These are phyloP conservation scores for Brachypodium distachyon DNA, from an alignment of 202 grass and related monocot species.

Conservation along the genomic window DNA sequence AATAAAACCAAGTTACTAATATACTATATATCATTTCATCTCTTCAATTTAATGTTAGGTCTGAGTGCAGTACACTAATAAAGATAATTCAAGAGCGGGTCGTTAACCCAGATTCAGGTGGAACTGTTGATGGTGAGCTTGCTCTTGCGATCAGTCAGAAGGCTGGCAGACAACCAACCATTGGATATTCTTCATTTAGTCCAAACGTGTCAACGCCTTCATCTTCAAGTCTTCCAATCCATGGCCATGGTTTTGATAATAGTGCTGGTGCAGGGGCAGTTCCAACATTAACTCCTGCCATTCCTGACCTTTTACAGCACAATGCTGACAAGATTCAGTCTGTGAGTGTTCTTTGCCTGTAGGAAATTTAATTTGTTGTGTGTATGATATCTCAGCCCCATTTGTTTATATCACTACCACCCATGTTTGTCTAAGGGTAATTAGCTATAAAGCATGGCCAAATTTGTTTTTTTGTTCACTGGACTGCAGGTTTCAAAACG, in stretches of 20 bases:
- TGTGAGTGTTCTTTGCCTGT: conserved; percentile 27
- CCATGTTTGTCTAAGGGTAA: neutral
- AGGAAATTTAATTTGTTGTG: neutral
- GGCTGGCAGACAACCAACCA: neutral
- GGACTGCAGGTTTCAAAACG: conserved; percentile 47
- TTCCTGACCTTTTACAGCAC: conserved; percentile 16
- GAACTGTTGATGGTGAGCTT: conserved; percentile 5
- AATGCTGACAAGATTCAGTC: conserved; percentile 18
- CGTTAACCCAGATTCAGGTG: conserved; percentile 27
- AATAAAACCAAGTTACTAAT: neutral
- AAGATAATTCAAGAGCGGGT: conserved; percentile 71
- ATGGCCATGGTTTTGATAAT: conserved; percentile 22
- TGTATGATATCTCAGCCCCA: neutral
- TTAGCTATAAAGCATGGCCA: neutral
- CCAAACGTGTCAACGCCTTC: conserved; percentile 34
- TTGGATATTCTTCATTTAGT: conserved; percentile 37
- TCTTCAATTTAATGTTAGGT: conserved; percentile 36
- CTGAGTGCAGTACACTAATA: conserved; percentile 48
- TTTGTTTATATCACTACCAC: neutral
- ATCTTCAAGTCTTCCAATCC: conserved; percentile 5
- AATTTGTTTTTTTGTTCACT: neutral
- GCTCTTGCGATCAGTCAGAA: conserved; percentile 23
- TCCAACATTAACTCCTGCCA: conserved; percentile 2
- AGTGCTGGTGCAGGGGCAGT: conserved; percentile 16
- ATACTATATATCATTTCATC: neutral